These are phyloP conservation scores for Senecio squalidus DNA, from an alignment of 140 eudicot species.

Conservation along the genomic window DNA sequence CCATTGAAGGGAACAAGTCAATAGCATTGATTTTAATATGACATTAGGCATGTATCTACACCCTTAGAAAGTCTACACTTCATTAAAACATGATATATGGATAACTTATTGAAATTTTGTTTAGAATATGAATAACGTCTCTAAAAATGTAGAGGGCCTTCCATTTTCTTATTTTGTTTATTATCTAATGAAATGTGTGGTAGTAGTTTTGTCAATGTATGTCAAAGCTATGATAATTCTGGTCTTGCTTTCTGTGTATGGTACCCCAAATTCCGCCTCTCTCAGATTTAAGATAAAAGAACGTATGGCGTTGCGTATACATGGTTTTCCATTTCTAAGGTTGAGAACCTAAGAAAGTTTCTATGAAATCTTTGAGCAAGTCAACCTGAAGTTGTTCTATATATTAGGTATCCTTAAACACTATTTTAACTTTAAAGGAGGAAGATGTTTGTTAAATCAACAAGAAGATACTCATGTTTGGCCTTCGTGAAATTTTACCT, in stretches of 20 bases:
- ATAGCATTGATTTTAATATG: constrained; percentile 2
- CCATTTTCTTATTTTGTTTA: background rate
- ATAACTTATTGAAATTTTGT: background rate
- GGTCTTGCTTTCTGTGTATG: background rate
- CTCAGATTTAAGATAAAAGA: background rate
- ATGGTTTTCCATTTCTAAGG: constrained; percentile 3
- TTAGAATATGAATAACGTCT: background rate
- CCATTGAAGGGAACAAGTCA: too few relatives aligned
- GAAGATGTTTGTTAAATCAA: too few relatives aligned
- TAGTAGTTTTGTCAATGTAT: constrained; percentile 5
- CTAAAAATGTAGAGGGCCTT: background rate
- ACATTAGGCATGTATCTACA: background rate
- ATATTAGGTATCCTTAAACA: background rate
- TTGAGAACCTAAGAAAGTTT: background rate
- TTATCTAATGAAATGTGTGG: background rate
- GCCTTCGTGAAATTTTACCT: background rate
- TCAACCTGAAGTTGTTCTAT: background rate
- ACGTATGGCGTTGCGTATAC: background rate
- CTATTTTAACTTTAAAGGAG: too few relatives aligned
- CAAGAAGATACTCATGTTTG: too few relatives aligned
- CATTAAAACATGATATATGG: background rate
- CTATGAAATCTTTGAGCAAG: background rate
- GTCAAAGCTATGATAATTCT: constrained; percentile 1
- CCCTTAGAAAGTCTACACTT: constrained; percentile 14
- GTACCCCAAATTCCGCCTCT: background rate